Percentiles rank a stretch among this genome's conserved stretches.
These are phyloP conservation scores for Angophora floribunda DNA, from an alignment of 345 rosid species.

Conservation along the genomic window DNA sequence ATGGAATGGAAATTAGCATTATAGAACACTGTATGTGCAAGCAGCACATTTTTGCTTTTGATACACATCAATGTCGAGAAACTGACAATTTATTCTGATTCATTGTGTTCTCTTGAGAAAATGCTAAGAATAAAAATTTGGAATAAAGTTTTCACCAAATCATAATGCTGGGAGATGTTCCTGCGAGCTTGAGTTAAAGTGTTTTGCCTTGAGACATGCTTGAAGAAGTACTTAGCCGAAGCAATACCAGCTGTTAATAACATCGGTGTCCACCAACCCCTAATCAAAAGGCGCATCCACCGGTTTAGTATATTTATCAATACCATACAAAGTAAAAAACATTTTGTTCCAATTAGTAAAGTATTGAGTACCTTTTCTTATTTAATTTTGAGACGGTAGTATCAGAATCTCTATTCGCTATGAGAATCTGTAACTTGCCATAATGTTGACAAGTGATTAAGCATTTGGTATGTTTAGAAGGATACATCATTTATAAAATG, in stretches of 20 bases:
- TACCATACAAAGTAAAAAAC: background rate
- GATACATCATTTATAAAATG: background rate
- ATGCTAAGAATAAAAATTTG: no score
- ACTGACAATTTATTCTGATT: background rate
- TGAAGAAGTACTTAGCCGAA: slow-evolving; percentile 68
- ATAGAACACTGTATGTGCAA: background rate
- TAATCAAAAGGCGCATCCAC: background rate
- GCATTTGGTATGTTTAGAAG: background rate
- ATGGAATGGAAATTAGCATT: background rate
- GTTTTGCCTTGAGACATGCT: slow-evolving; percentile 66
- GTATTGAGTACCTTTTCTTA: slow-evolving; percentile 48
- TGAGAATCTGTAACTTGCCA: slow-evolving; percentile 43
- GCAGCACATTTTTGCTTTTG: background rate
- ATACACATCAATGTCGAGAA: background rate
- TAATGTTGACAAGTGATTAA: background rate
- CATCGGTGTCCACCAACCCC: slow-evolving; percentile 98
- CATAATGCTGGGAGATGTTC: slow-evolving; percentile 83
- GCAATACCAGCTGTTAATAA: slow-evolving; percentile 61
- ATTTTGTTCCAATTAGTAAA: background rate
- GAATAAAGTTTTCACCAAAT: slow-evolving; percentile 38
- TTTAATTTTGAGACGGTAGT: slow-evolving; percentile 26
- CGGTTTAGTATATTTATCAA: background rate
- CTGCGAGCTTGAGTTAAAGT: slow-evolving; percentile 88
- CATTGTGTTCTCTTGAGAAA: background rate
- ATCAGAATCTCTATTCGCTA: slow-evolving; percentile 51